A percentile compares a stretch with the other conserved stretches of the same genome.
Conservation (phyloP, 1,139 yeast species). For the Debaryomyces subglobosus region DNA sequence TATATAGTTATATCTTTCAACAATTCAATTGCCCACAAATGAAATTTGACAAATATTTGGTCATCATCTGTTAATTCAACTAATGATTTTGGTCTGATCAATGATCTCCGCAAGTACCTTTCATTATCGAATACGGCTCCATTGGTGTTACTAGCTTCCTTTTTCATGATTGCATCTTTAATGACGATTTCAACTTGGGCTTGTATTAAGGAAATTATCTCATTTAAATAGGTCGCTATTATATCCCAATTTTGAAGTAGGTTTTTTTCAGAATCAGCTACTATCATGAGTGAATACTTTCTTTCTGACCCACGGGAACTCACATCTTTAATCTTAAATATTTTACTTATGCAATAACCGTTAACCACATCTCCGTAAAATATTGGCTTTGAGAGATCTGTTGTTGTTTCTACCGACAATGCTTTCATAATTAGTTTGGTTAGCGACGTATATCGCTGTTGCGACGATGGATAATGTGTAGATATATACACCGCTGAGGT, state of each 20-base stretch:
- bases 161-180: constrained; percentile 10
- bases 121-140: constrained; percentile 47
- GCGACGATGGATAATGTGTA: constrained; percentile 68
- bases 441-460: constrained; percentile 53
- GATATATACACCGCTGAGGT: constrained; percentile 33
- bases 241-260: constrained; percentile 62
- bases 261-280: constrained; percentile 58
- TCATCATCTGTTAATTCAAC: constrained; percentile 63
- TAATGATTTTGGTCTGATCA: constrained; percentile 58
- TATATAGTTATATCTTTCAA: constrained; percentile 22
- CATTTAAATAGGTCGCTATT: constrained; percentile 52
- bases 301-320: constrained; percentile 82
- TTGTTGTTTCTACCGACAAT: constrained; percentile 72
- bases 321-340: constrained; percentile 68
- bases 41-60: constrained; percentile 62
- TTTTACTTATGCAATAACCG: constrained; percentile 68
- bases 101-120: constrained; percentile 54
- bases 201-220: constrained; percentile 54
- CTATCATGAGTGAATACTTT: constrained; percentile 65
- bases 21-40: constrained; percentile 64
- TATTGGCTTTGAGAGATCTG: constrained; percentile 67
- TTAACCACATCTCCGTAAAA: constrained; percentile 69
- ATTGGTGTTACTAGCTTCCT: constrained; percentile 15
- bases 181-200: constrained; percentile 36
- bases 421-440: constrained; percentile 65